Evolutionary conservation across 1,139 yeast genomes (phyloP), one percentile per base, ranked within the genome.

Genomic region (Spathaspora sp.): DNA sequence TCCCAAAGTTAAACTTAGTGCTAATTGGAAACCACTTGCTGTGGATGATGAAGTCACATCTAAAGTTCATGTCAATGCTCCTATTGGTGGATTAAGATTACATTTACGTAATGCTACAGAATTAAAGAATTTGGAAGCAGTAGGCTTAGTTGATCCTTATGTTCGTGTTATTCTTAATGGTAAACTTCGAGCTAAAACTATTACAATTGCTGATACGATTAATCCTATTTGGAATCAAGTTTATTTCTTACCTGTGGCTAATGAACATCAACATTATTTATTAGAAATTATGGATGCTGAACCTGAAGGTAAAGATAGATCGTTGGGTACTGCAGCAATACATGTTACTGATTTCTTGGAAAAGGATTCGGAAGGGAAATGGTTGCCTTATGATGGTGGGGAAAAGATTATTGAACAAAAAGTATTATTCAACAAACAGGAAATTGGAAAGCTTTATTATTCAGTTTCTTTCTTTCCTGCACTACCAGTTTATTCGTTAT

Each of bases 81-180:
- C 91, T 42, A 70, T 86, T 53, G 95, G 91, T 57, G 82, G 82
- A 43, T 60, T 82, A 29, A 80, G 85, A 66, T 60, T 86, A 38
- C 82, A 81, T 54, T 56, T 86, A 44, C 74, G 82, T 52, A 67
- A 72, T 29, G 87, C 85, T 15, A 63, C 62, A 13, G 78, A 78
- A 44, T 68, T 86, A 54, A 71, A 78, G 56, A 86, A 86, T 55
- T 67, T 82, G 57, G 87, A 82, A 59, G 67, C 78, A 5, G 78
- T 85, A 48, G 91, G 91, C 47, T 80, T 78, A 51, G 81, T 86
- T 56, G 91, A 86, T 63, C 93, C 95, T 5, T 86, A 84, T 58
- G 80, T 83, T 39, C 75, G 79, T 51, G 72, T 86, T 13, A 57
- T 78, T 43, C 63, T 80, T 48, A 80, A 83, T 57, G 87, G 85